These are phyloP conservation scores for Rhododendron griersonianum DNA, from an alignment of 148 eudicot genomes.

Conservation along the genomic window DNA sequence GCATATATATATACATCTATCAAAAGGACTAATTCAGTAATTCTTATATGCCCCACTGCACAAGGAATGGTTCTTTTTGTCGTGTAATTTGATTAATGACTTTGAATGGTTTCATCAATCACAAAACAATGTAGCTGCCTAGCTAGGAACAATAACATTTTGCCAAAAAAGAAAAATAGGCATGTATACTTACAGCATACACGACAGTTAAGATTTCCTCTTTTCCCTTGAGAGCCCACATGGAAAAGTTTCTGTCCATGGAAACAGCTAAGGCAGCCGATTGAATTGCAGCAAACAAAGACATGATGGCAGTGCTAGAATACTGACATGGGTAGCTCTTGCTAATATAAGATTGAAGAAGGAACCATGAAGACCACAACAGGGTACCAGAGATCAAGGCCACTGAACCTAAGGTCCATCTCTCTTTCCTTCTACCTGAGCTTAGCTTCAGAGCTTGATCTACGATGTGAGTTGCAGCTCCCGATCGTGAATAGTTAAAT, in stretches of 20 bases:
- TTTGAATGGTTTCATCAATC: neutral
- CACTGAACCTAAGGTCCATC: constrained; percentile 24
- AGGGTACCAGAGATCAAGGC: constrained; percentile 23
- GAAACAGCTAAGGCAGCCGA: constrained; percentile 22
- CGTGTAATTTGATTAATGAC: neutral
- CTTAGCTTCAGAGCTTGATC: neutral
- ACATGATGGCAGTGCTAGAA: constrained; percentile 28
- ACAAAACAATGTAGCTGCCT: neutral
- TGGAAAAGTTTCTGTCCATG: constrained; percentile 17
- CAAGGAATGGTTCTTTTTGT: neutral
- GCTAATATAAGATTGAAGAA: constrained; percentile 25
- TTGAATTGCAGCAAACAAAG: constrained; percentile 24
- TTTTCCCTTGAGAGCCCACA: constrained; percentile 22
- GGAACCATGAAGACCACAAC: constrained; percentile 31
- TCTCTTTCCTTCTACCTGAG: constrained; percentile 1
- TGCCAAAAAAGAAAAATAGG: neutral
- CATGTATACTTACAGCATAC: constrained; percentile 18
- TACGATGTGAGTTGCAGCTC: neutral
- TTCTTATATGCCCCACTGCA: neutral
- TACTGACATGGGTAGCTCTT: constrained; percentile 34
- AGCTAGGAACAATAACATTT: neutral
- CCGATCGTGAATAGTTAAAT: constrained; percentile 6
- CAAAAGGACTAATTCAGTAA: neutral
- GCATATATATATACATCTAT: neutral
- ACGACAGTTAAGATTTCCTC: constrained; percentile 21